These are phyloP conservation scores for Microstegium vimineum DNA, from an alignment of 176 grass and related monocot genomes.

Conservation along the genomic window DNA sequence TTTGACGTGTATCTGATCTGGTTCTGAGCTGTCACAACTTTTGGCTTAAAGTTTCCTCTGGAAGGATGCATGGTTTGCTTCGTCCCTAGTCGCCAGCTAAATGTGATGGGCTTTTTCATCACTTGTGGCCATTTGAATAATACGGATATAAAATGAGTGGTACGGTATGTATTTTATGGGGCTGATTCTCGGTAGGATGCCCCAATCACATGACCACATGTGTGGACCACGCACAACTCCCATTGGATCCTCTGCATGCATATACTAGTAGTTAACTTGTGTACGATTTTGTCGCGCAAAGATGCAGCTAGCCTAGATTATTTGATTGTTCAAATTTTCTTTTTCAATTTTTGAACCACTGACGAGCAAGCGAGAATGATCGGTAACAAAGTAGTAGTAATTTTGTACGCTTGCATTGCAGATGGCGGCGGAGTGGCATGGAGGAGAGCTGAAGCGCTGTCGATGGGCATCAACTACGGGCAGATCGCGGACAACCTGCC, in stretches of 20 bases:
- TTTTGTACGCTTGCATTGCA: background rate
- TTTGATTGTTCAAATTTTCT: background rate
- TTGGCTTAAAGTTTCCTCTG: slow-evolving; percentile 22
- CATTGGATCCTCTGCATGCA: slow-evolving; percentile 1
- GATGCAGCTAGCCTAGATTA: slow-evolving; percentile 2
- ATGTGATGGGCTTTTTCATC: slow-evolving; percentile 11
- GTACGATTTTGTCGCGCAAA: background rate
- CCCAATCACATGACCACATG: slow-evolving; percentile 31
- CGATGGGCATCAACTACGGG: slow-evolving; percentile 89
- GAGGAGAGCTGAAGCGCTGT: background rate
- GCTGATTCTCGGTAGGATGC: slow-evolving; percentile 31
- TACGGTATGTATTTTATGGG: slow-evolving; percentile 15
- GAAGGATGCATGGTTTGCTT: slow-evolving; percentile 5
- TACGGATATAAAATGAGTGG: slow-evolving; percentile 11
- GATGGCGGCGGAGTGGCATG: background rate
- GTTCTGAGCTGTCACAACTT: slow-evolving; percentile 34
- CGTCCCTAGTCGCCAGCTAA: slow-evolving; percentile 17
- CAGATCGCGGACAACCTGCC: slow-evolving; percentile 88
- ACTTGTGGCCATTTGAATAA: no score
- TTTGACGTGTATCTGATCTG: slow-evolving; percentile 45
- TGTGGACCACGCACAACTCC: slow-evolving; percentile 24
- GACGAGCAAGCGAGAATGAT: background rate
- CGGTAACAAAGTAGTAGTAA: no score
- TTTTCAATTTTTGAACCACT: background rate
- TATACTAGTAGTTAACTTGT: background rate